A percentile compares a stretch with the other conserved stretches of the same genome.
Evolutionary conservation across 1,284 basidiomycete genomes (phyloP).

Genomic region (Puccinia hordei): DNA sequence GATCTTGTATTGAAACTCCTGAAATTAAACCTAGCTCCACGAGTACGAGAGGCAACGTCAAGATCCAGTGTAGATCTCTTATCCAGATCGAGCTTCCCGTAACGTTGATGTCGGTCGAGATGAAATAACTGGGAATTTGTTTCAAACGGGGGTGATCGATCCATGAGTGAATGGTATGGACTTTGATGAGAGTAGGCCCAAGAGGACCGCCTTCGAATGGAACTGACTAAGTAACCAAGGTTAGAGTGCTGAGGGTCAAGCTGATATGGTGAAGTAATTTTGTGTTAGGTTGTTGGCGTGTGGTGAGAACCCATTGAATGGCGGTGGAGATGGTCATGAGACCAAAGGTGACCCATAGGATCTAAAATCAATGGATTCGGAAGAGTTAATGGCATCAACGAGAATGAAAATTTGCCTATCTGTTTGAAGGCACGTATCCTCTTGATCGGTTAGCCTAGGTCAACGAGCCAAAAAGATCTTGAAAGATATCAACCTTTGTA

Average conservation of each 20-base stretch:
- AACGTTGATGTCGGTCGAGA: constrained; percentile 25
- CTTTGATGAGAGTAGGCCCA: background rate
- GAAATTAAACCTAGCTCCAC: constrained; percentile 24
- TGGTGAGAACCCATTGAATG: constrained; percentile 24
- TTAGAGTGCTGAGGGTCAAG: constrained; percentile 28
- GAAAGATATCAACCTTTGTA: background rate
- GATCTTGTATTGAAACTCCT: constrained; percentile 22
- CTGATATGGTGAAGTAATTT: constrained; percentile 30
- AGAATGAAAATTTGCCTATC: background rate
- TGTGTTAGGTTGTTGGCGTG: constrained; percentile 26
- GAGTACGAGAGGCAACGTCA: constrained; percentile 23
- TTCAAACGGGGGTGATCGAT: too few relatives aligned
- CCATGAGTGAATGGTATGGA: background rate
- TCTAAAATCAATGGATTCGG: background rate
- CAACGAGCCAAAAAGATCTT: background rate
- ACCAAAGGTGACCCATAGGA: constrained; percentile 28
- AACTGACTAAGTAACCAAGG: constrained; percentile 23
- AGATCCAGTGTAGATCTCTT: constrained; percentile 33
- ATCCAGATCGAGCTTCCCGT: constrained; percentile 32
- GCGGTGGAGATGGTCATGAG: constrained; percentile 26
- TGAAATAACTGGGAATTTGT: constrained; percentile 20
- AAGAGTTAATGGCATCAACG: background rate
- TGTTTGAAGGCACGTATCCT: background rate
- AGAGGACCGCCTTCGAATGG: background rate
- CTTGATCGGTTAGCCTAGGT: too few relatives aligned